Evolutionary conservation across 2,329 filamentous ascomycete species (phyloP), one percentile per base, ranked within the genome.

Genomic region (Aspergillus glaucus): DNA sequence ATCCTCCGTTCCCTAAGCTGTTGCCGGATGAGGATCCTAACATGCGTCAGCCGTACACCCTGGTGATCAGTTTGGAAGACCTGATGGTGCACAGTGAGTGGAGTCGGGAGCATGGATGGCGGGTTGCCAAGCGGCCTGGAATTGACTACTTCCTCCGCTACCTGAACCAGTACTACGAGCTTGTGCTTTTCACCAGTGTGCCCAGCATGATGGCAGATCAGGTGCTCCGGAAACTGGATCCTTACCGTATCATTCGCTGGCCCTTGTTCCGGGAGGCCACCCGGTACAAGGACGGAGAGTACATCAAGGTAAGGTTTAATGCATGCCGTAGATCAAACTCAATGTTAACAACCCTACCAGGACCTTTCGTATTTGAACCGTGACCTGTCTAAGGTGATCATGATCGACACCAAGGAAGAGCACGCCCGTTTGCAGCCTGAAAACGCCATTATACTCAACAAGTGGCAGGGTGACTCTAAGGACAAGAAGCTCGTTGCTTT

Each of bases 331-430:
- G 88, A 17, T 19, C 19, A 41, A 26, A 22, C 12, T 14, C 22
- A 15, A 15, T 17, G 37, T 49, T 56, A 50, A 52, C 52, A 55
- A 46, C 61, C 17, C 14, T 41, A 34, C 34, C 60, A 94, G 88
- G 93, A 98, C 66, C 82, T 98, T n/a, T 90, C 90, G 2, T 97
- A 95, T 72, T 82, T 98, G 44, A 98, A 98, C 76, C 88, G 93
- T 50, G 90, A 95, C 63, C 80, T 96, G 30, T 93, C 87, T 57
- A 97, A 97, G 74, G 89, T 95, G 44, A 89, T 98, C 66, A 84
- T 98, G 60, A 80, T 98, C 62, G 93, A 98, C 68, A 95, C 89
- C 43, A 85, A 94, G 55, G 74, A 85, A 36, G 75, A 81, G 37
- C 89, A 96, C 62, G 88, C 92, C 52, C 86, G 87, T 61, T 81